Conservation (phyloP, 2,329 filamentous ascomycete genomes). For the Penicillium sp. region DNA sequence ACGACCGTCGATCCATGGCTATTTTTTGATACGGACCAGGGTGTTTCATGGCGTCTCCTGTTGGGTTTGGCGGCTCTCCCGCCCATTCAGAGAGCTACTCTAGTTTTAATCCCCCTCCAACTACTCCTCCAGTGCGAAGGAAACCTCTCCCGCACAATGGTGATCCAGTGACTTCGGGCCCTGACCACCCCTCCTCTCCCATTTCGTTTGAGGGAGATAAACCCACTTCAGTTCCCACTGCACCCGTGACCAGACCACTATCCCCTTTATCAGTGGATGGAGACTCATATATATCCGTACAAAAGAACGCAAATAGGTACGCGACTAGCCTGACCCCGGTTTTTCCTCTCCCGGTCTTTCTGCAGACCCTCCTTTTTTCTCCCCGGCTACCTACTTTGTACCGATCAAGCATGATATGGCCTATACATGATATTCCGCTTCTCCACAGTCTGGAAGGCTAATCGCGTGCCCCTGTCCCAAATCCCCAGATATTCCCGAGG, state of each 20-base stretch:
- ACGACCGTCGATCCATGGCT: slow-evolving; percentile 27
- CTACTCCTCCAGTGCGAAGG: slow-evolving; percentile 47
- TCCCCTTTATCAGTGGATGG: slow-evolving; percentile 30
- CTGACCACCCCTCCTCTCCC: slow-evolving; percentile 25
- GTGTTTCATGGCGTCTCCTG: slow-evolving; percentile 25
- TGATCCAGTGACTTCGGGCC: slow-evolving; percentile 38
- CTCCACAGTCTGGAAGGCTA: slow-evolving; percentile 26
- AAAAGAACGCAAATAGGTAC: slow-evolving; percentile 45
- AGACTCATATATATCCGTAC: slow-evolving; percentile 31
- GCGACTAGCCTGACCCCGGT: slow-evolving; percentile 14
- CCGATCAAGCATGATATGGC: slow-evolving; percentile 15
- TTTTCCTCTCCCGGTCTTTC: slow-evolving; percentile 10
- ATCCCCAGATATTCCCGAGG: slow-evolving; percentile 43
- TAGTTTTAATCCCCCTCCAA: slow-evolving; percentile 26
- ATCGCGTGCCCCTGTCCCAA: slow-evolving; percentile 25
- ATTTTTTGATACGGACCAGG: slow-evolving; percentile 25
- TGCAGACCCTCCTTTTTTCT: slow-evolving; percentile 2
- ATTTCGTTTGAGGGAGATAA: slow-evolving; percentile 29
- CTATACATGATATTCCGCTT: slow-evolving; percentile 24
- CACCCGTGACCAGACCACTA: slow-evolving; percentile 17
- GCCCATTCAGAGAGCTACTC: slow-evolving; percentile 16
- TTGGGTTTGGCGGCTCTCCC: slow-evolving; percentile 20
- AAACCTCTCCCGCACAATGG: slow-evolving; percentile 56
- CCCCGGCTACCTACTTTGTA: slow-evolving; percentile 1
- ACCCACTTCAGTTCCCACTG: slow-evolving; percentile 21